phyloP scores from a whole-genome alignment of 148 eudicot species.

The Vaccinium macrocarpon region DNA sequence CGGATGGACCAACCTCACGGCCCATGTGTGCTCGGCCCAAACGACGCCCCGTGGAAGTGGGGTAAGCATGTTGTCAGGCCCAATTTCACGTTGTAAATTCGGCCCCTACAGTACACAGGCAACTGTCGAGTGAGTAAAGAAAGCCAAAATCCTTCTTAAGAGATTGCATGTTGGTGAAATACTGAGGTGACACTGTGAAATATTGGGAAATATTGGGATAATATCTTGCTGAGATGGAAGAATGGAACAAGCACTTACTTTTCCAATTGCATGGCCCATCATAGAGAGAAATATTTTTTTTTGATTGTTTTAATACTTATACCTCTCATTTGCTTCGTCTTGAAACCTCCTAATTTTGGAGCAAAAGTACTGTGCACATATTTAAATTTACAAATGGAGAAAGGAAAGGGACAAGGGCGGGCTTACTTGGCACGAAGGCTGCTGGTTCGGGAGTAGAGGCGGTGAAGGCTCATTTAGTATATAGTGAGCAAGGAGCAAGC shows the following conservation, averaged over 20 bases:
- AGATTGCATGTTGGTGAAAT: neutral
- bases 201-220: neutral
- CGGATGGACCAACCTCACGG: no score
- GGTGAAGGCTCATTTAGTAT: no score
- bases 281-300: neutral
- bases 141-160: neutral
- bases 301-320: neutral
- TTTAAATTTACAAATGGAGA: no score
- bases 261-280: neutral
- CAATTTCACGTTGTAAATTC: no score
- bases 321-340: neutral
- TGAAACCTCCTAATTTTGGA: neutral
- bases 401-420: no score
- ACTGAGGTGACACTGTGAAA: neutral
- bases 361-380: neutral
- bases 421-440: no score
- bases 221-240: neutral
- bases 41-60: no score
- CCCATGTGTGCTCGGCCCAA: no score
- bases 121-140: neutral
- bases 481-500: no score
- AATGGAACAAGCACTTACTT: neutral
- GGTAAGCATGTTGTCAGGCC: no score
- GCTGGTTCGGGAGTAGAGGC: no score
- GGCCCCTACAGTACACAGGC: neutral